phyloP scores from a whole-genome alignment of 495 filamentous ascomycete genomes.

The Articulospora tetracladia region DNA sequence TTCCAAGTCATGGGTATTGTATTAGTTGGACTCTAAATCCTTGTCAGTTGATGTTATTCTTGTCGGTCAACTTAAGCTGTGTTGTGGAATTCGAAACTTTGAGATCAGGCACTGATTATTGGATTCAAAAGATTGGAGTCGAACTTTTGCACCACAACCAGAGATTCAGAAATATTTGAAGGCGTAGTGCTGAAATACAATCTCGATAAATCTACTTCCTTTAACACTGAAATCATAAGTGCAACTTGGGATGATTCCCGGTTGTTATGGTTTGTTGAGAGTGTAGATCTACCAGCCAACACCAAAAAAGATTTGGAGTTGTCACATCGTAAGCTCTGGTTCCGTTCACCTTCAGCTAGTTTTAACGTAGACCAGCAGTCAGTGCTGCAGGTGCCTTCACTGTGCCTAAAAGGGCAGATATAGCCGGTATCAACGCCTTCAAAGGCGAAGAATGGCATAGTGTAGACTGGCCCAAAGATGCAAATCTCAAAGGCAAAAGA shows the following conservation, averaged over 20 bases:
- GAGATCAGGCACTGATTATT: not conserved
- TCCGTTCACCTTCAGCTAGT: too few species aligned
- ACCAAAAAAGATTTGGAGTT: not conserved
- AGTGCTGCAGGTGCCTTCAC: not conserved
- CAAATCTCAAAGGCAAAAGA: conserved; percentile 39
- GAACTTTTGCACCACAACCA: not conserved
- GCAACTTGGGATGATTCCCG: not conserved
- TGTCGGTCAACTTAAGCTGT: too few species aligned
- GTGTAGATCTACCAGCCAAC: not conserved
- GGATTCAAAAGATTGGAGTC: not conserved
- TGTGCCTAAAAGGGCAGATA: not conserved
- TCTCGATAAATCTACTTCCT: not conserved
- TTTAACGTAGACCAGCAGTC: too few species aligned
- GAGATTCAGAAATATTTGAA: not conserved
- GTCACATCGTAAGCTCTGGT: not conserved
- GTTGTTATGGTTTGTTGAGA: not conserved
- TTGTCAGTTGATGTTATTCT: not conserved
- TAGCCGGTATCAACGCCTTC: conserved; percentile 41
- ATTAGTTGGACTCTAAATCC: not conserved
- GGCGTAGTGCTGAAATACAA: not conserved
- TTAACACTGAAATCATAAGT: not conserved
- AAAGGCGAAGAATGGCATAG: conserved; percentile 51
- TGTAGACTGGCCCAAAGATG: conserved; percentile 44
- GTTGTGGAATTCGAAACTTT: too few species aligned
- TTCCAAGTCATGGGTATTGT: not conserved